Evolutionary conservation across 2,329 filamentous ascomycete species (phyloP).

Genomic region (Alternaria viburni): DNA sequence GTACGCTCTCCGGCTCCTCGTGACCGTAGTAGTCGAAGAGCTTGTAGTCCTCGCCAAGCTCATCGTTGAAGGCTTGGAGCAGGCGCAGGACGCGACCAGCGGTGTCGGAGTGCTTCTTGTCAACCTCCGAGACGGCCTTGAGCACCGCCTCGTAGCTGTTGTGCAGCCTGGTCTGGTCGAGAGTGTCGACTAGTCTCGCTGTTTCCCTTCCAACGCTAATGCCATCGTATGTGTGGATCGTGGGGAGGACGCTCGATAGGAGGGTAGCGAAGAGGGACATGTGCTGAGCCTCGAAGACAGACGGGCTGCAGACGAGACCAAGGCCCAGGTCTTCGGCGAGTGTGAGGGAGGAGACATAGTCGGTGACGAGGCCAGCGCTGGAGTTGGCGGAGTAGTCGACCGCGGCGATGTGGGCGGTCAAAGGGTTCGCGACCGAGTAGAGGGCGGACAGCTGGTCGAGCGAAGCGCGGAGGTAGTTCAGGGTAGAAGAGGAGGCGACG

Average conservation of each 20-base stretch:
- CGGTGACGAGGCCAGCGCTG: slow-evolving; percentile 75
- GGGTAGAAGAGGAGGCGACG: slow-evolving; percentile 81
- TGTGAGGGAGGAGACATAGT: slow-evolving; percentile 82
- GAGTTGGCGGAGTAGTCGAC: slow-evolving; percentile 77
- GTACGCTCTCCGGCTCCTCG: slow-evolving; percentile 75
- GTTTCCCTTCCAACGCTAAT: slow-evolving; percentile 83
- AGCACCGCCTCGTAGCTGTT: slow-evolving; percentile 72
- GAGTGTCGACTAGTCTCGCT: slow-evolving; percentile 79
- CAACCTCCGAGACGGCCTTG: slow-evolving; percentile 65
- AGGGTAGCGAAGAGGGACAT: slow-evolving; percentile 90
- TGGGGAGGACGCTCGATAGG: slow-evolving; percentile 78
- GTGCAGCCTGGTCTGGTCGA: slow-evolving; percentile 73
- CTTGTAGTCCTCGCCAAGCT: slow-evolving; percentile 91
- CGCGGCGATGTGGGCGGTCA: slow-evolving; percentile 90
- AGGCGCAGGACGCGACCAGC: slow-evolving; percentile 75
- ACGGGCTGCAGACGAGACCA: slow-evolving; percentile 82
- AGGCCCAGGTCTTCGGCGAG: slow-evolving; percentile 89
- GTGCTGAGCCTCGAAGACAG: slow-evolving; percentile 91
- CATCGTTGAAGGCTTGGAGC: slow-evolving; percentile 79
- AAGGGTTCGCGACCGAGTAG: slow-evolving; percentile 89
- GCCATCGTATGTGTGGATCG: slow-evolving; percentile 87
- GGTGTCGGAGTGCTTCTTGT: slow-evolving; percentile 72
- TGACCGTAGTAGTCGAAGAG: slow-evolving; percentile 96
- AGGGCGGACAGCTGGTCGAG: slow-evolving; percentile 91
- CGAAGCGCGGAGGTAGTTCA: slow-evolving; percentile 79